Evolutionary conservation across 441 rosid species (phyloP).

Genomic region (Monsonia emarginata): DNA sequence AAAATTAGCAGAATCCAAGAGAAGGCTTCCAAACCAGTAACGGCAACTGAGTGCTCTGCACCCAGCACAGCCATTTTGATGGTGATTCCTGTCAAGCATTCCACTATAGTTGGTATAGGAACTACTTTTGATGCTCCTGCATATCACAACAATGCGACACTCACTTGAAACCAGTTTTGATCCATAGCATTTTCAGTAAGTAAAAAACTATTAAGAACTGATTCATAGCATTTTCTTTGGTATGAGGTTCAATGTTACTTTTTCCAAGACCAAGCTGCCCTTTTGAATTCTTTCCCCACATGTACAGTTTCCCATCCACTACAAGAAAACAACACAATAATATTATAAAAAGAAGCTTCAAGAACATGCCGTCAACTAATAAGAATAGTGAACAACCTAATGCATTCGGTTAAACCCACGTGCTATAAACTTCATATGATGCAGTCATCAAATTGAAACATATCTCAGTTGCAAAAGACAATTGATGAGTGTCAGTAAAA

Average conservation of each 20-base stretch:
- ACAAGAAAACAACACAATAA: conserved; percentile 17
- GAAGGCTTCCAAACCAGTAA: conserved; percentile 46
- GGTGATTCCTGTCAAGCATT: conserved; percentile 55
- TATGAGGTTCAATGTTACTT: conserved; percentile 33
- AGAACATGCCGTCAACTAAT: neutral
- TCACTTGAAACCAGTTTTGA: conserved; percentile 16
- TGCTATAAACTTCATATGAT: neutral
- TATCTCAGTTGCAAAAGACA: neutral
- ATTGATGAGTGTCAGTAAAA: too few species aligned
- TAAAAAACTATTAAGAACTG: neutral
- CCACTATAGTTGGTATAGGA: conserved; percentile 57
- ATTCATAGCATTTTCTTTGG: neutral
- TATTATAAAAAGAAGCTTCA: neutral
- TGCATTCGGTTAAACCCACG: neutral
- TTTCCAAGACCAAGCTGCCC: conserved; percentile 97
- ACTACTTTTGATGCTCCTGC: conserved; percentile 57
- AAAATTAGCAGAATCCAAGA: neutral
- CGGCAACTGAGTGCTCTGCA: conserved; percentile 83
- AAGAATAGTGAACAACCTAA: neutral
- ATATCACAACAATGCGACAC: conserved; percentile 13
- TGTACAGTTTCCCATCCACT: conserved; percentile 80
- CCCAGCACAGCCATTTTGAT: conserved; percentile 65
- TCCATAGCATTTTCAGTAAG: neutral
- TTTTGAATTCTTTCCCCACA: conserved; percentile 87
- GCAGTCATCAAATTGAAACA: neutral